These are phyloP conservation scores for Neofusicoccum laricinum DNA, from an alignment of 2,329 filamentous ascomycete genomes.

Conservation along the genomic window DNA sequence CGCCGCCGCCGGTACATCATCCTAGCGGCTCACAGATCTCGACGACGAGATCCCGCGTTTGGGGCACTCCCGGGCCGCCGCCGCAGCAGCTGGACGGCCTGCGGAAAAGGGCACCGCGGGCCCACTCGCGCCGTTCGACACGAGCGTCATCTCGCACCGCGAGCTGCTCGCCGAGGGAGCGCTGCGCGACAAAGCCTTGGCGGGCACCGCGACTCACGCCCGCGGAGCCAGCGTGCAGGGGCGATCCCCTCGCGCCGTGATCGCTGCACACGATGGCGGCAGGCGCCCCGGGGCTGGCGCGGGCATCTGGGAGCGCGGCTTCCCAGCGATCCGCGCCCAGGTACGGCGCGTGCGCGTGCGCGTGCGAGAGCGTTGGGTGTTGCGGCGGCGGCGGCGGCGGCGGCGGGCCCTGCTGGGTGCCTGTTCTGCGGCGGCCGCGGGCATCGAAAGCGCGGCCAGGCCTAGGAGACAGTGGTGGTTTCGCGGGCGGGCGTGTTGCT, in stretches of 20 bases:
- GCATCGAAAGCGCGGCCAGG: conserved; percentile 20
- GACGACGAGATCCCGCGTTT: conserved; percentile 12
- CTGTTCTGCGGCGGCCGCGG: neutral
- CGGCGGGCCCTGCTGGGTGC: neutral
- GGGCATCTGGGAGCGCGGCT: neutral
- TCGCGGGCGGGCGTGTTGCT: conserved; percentile 24
- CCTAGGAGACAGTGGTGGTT: conserved; percentile 33
- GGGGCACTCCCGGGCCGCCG: conserved; percentile 14
- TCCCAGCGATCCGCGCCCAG: conserved; percentile 9
- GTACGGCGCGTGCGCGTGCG: neutral
- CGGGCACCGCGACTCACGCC: conserved; percentile 7
- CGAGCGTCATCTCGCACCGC: conserved; percentile 15
- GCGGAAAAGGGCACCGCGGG: neutral
- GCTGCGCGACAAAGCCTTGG: conserved; percentile 8
- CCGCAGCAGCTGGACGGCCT: neutral
- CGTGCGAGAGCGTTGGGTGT: neutral
- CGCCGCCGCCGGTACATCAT: conserved; percentile 13
- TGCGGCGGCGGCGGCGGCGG: neutral
- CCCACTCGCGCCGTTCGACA: conserved; percentile 7
- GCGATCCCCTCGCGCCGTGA: conserved; percentile 7
- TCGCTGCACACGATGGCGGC: conserved; percentile 15
- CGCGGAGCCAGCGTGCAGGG: neutral
- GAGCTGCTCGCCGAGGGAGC: neutral
- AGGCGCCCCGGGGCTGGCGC: neutral
- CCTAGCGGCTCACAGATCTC: conserved; percentile 33